Evolutionary conservation across 257 asterid species (phyloP).

Genomic region (Solanum megistacrolobum): DNA sequence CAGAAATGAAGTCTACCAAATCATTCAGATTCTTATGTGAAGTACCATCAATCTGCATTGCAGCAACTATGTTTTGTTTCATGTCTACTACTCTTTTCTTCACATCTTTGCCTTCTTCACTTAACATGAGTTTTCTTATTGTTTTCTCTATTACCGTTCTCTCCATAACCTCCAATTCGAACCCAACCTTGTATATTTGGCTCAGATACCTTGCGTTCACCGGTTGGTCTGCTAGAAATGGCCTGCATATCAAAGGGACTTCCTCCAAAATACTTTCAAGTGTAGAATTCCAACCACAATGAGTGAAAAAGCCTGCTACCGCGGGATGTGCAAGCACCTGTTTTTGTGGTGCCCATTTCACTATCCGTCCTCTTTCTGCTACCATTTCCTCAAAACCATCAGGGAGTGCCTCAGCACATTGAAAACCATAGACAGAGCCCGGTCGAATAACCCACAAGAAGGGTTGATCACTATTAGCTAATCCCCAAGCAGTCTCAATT

Average conservation of each 20-base stretch:
- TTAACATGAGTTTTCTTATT: conserved; percentile 20
- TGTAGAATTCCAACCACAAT: conserved; percentile 47
- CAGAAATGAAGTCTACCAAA: conserved; percentile 25
- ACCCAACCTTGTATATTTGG: conserved; percentile 25
- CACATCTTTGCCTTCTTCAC: conserved; percentile 3
- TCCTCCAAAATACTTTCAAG: conserved; percentile 29
- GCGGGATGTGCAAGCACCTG: conserved; percentile 26
- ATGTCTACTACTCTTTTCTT: neutral
- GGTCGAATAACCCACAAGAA: conserved; percentile 37
- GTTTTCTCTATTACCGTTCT: conserved; percentile 12
- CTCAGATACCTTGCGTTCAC: conserved; percentile 25
- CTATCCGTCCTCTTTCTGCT: conserved; percentile 14
- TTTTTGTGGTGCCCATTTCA: conserved; percentile 43
- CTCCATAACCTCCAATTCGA: conserved; percentile 14
- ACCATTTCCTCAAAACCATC: neutral
- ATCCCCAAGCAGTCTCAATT: conserved; percentile 25
- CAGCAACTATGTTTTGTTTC: conserved; percentile 7
- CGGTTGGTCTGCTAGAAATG: conserved; percentile 22
- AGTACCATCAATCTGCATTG: conserved; percentile 20
- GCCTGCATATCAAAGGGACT: conserved; percentile 34
- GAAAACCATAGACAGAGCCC: neutral
- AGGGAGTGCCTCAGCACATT: neutral
- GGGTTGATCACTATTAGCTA: conserved; percentile 24
- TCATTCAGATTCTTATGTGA: conserved; percentile 11
- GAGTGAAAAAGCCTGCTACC: conserved; percentile 30